phyloP scores from a whole-genome alignment of 116 monocot species.

The Cymodocea nodosa region DNA sequence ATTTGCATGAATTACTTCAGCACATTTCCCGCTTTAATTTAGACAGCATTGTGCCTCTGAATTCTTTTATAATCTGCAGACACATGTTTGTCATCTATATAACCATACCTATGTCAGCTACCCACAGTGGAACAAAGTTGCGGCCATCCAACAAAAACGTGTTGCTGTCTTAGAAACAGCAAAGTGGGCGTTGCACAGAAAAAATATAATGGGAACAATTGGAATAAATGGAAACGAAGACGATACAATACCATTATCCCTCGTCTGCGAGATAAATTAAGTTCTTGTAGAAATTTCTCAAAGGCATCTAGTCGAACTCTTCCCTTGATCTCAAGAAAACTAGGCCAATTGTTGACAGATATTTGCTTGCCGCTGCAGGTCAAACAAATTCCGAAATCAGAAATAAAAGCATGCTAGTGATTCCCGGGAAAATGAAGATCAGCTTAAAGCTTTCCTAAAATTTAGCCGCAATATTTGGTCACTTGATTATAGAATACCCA shows the following conservation, averaged over 20 bases:
- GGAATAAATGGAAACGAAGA: constrained; percentile 7
- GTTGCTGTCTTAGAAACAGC: background rate
- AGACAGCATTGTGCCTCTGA: background rate
- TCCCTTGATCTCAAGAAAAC: constrained; percentile 89
- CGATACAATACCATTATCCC: constrained; percentile 79
- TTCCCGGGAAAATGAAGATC: too few species aligned
- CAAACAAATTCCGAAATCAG: constrained; percentile 1
- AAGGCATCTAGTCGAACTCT: constrained; percentile 85
- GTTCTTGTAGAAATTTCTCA: constrained; percentile 88
- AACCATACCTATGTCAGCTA: background rate
- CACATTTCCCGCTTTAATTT: too few species aligned
- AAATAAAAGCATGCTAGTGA: too few species aligned
- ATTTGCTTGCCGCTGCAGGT: constrained; percentile 71
- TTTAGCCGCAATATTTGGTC: too few species aligned
- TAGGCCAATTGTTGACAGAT: constrained; percentile 68
- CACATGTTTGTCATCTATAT: background rate
- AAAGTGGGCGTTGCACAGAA: background rate
- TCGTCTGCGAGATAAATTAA: constrained; percentile 70
- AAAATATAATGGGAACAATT: background rate
- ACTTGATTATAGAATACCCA: too few species aligned
- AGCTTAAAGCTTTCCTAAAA: too few species aligned
- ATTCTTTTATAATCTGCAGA: background rate
- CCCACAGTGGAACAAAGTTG: background rate
- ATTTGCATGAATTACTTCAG: too few species aligned
- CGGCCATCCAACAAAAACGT: background rate